Evolutionary conservation across 306 rosid species (phyloP).

Genomic region (Malus sieversii): DNA sequence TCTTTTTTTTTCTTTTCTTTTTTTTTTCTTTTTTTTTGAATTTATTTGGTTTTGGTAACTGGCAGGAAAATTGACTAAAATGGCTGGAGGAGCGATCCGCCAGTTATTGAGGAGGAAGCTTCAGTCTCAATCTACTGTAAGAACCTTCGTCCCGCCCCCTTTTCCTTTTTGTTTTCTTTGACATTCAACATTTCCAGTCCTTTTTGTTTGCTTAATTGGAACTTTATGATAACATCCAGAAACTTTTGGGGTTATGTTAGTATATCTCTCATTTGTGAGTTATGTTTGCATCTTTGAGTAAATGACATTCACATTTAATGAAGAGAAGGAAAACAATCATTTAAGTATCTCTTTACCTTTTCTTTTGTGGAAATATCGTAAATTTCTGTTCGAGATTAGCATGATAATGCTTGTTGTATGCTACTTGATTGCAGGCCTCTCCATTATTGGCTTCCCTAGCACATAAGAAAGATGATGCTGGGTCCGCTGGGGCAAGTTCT

Average conservation of each 20-base stretch:
- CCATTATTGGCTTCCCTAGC: conserved; percentile 45
- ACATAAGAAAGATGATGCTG: conserved; percentile 46
- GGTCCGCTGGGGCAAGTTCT: conserved; percentile 53
- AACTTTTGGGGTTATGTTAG: not conserved
- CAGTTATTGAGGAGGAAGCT: conserved; percentile 70
- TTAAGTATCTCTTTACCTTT: not conserved
- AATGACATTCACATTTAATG: not conserved
- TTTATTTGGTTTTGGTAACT: not conserved
- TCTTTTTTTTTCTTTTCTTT: not conserved
- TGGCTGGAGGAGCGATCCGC: conserved; percentile 84
- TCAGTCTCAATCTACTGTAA: conserved; percentile 51
- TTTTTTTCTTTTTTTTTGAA: not conserved
- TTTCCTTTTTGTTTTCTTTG: not conserved
- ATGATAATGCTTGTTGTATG: conserved; percentile 4
- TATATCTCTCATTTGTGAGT: not conserved
- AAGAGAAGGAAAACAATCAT: not conserved
- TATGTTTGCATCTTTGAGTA: not conserved
- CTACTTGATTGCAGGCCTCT: conserved; percentile 39
- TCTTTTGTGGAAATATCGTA: not conserved
- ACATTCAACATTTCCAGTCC: not conserved
- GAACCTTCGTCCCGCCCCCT: not conserved
- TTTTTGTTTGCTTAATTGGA: not conserved
- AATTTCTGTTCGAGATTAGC: not conserved
- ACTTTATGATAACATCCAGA: not conserved
- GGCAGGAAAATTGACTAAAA: conserved; percentile 37